Conservation (phyloP, 805 yeast genomes). For the Metschnikowia peoriensis region DNA sequence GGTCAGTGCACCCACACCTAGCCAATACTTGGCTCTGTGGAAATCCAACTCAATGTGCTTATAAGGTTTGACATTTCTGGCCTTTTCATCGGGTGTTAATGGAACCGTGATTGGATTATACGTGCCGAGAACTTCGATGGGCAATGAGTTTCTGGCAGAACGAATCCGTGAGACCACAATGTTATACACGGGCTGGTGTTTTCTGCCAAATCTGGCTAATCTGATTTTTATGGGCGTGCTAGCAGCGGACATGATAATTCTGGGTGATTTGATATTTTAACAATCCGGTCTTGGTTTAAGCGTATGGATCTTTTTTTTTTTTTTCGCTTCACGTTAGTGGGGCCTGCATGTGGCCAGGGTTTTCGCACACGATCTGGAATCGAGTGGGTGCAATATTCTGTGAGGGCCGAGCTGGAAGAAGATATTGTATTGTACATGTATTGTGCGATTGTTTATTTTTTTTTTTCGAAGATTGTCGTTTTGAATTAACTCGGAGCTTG, state of each 20-base stretch:
- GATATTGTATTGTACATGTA: too few relatives aligned
- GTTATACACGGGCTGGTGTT: conserved; percentile 82
- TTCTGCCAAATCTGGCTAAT: conserved; percentile 90
- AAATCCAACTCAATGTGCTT: conserved; percentile 86
- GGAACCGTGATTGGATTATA: conserved; percentile 83
- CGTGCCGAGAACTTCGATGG: conserved; percentile 94
- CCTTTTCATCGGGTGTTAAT: conserved; percentile 57
- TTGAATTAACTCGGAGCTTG: too few relatives aligned
- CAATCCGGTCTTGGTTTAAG: too few relatives aligned
- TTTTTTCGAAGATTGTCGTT: too few relatives aligned
- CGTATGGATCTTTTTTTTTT: background rate
- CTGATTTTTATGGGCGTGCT: conserved; percentile 68
- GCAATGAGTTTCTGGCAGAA: conserved; percentile 81
- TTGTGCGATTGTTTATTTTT: too few relatives aligned
- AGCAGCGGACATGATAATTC: conserved; percentile 14
- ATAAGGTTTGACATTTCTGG: conserved; percentile 54
- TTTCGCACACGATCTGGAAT: background rate
- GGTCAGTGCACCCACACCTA: conserved; percentile 96
- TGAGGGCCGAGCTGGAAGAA: too few relatives aligned
- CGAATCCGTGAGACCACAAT: conserved; percentile 80
- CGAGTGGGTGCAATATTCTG: background rate
- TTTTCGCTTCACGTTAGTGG: background rate
- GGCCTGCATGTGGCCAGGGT: background rate
- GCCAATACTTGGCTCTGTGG: conserved; percentile 89
- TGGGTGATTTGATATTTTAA: background rate